These are phyloP conservation scores for Xylaria grammica DNA, from an alignment of 495 filamentous ascomycete genomes.

Conservation along the genomic window DNA sequence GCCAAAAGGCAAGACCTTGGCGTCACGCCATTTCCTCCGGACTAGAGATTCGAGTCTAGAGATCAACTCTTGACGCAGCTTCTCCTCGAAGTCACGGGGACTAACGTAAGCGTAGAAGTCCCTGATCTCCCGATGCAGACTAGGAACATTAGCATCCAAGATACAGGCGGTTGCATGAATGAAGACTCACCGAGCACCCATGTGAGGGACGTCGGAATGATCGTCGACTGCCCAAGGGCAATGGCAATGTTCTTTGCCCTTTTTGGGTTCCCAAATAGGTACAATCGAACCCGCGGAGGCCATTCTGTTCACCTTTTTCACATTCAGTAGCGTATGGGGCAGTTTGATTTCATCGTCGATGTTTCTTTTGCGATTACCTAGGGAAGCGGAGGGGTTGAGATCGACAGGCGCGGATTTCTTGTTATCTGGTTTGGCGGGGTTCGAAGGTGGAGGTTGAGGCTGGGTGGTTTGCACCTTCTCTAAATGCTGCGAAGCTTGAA, in stretches of 20 bases:
- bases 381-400: slow-evolving; percentile 30
- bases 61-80: slow-evolving; percentile 74
- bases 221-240: slow-evolving; percentile 66
- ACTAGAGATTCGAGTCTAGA: slow-evolving; percentile 60
- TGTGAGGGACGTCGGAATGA: slow-evolving; percentile 51
- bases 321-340: slow-evolving; percentile 42
- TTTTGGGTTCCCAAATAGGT: slow-evolving; percentile 58
- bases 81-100: slow-evolving; percentile 76
- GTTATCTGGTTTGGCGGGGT: not conserved
- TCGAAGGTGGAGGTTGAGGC: slow-evolving; percentile 13
- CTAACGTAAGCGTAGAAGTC: slow-evolving; percentile 85
- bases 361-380: slow-evolving; percentile 69
- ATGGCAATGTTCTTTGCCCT: slow-evolving; percentile 46
- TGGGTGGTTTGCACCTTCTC: not conserved
- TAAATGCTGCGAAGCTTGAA: not conserved
- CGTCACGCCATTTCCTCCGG: slow-evolving; percentile 54
- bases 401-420: slow-evolving; percentile 26
- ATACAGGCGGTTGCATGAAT: not conserved
- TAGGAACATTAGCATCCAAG: slow-evolving; percentile 28
- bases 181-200: slow-evolving; percentile 57
- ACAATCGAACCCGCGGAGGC: slow-evolving; percentile 55
- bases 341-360: slow-evolving; percentile 69
- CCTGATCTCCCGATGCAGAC: slow-evolving; percentile 85
- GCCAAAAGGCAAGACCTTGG: slow-evolving; percentile 76
- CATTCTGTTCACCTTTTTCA: slow-evolving; percentile 50